Evolutionary conservation across 2,329 filamentous ascomycete genomes (phyloP).

Genomic region (Hirsutella rhossiliensis): DNA sequence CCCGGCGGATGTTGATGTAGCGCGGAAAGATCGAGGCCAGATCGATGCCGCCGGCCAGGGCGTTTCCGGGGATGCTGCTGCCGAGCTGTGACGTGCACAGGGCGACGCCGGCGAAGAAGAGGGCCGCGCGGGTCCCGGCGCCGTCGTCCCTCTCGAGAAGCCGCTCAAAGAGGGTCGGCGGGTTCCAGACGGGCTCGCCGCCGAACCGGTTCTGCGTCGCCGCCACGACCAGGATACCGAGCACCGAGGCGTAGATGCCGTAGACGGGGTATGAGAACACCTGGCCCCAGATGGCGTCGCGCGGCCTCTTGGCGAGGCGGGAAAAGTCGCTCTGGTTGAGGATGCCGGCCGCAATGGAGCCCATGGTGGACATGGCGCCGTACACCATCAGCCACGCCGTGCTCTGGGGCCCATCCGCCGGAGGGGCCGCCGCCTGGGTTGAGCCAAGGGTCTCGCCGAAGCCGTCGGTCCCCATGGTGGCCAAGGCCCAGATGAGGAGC

Average conservation of each 20-base stretch:
- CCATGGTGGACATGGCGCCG: slow-evolving; percentile 23
- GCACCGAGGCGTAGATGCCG: slow-evolving; percentile 20
- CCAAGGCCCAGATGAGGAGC: slow-evolving; percentile 30
- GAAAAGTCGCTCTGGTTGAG: slow-evolving; percentile 27
- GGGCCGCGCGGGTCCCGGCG: slow-evolving; percentile 21
- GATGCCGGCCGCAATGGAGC: slow-evolving; percentile 24
- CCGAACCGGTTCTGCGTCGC: slow-evolving; percentile 24
- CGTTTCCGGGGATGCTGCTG: slow-evolving; percentile 24
- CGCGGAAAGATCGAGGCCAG: slow-evolving; percentile 23
- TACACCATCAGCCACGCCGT: slow-evolving; percentile 24
- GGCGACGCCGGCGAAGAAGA: slow-evolving; percentile 25
- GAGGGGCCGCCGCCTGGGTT: slow-evolving; percentile 7
- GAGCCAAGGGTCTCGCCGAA: slow-evolving; percentile 22
- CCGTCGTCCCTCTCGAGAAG: slow-evolving; percentile 17
- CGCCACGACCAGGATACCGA: slow-evolving; percentile 27
- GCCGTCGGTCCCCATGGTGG: slow-evolving; percentile 27
- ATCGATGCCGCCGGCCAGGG: slow-evolving; percentile 25
- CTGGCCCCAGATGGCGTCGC: slow-evolving; percentile 22
- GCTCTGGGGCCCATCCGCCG: slow-evolving; percentile 16
- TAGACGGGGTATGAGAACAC: slow-evolving; percentile 22
- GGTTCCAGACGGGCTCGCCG: slow-evolving; percentile 25
- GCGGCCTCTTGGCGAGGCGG: slow-evolving; percentile 18
- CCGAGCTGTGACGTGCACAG: slow-evolving; percentile 24
- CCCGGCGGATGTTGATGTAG: slow-evolving; percentile 25
- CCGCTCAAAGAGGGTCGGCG: slow-evolving; percentile 20